Evolutionary conservation across 805 yeast species (phyloP).

Genomic region (Ogataea parapolymorpha): DNA sequence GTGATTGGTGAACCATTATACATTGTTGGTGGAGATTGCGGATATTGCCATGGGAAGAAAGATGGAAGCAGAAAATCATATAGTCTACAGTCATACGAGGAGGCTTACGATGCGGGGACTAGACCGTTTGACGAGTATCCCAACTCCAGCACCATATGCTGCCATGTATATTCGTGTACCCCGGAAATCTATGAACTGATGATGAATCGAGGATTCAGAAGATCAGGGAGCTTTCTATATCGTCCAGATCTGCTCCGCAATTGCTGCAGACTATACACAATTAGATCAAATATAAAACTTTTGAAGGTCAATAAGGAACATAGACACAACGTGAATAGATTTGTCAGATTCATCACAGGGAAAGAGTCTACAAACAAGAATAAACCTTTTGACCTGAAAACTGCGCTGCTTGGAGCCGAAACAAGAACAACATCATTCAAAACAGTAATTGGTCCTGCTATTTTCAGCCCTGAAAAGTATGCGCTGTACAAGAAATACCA

Average conservation of each 20-base stretch:
- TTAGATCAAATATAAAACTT: constrained; percentile 51
- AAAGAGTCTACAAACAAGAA: constrained; percentile 3
- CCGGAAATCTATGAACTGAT: constrained; percentile 56
- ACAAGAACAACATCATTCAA: constrained; percentile 16
- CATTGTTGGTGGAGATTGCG: constrained; percentile 54
- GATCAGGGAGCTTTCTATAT: constrained; percentile 64
- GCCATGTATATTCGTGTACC: constrained; percentile 26
- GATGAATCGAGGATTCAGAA: constrained; percentile 71
- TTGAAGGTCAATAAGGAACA: constrained; percentile 62
- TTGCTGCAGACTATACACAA: constrained; percentile 80
- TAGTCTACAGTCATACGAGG: constrained; percentile 35
- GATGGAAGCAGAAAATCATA: constrained; percentile 30
- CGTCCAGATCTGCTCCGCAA: constrained; percentile 64
- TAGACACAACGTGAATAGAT: constrained; percentile 60
- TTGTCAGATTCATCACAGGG: constrained; percentile 38
- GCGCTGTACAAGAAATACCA: constrained; percentile 68
- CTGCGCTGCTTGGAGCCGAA: constrained; percentile 17
- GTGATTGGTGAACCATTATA: constrained; percentile 22
- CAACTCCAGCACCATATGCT: constrained; percentile 26
- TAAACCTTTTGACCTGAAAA: constrained; percentile 16
- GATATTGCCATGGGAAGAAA: constrained; percentile 63
- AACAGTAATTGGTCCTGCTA: constrained; percentile 52
- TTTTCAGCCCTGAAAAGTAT: constrained; percentile 56
- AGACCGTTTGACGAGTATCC: constrained; percentile 18
- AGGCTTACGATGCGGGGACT: constrained; percentile 2